Base-by-base conservation (phyloP, 345 rosid genomes). In the Linum lewisii region DNA sequence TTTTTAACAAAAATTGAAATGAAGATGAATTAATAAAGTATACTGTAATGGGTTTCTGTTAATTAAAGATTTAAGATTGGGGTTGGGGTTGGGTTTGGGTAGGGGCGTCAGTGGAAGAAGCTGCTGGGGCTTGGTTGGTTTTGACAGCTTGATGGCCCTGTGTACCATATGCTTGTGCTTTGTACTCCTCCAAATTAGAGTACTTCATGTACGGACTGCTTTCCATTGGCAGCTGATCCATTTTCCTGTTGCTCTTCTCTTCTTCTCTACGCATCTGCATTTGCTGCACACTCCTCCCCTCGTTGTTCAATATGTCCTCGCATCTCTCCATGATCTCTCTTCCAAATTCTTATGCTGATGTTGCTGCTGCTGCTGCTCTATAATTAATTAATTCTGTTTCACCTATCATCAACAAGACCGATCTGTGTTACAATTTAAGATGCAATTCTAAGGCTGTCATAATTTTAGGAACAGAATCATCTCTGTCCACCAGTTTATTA, bases 71-170 rank as follows among this genome's bases (percentile, higher is more conserved):
- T n/a, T n/a, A n/a, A n/a, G 32, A 26, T 38, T 9, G 45, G 45
- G 45, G 14, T 38, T 38, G 10, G 13, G 37, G 22, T 10, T 84
- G 76, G 7, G 84, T 45, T 44, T 63, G 75, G 0, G 88, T 78
- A 21, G 86, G 84, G 32, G 80, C 84, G 15, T 73, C 84, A n/a
- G 83, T 81, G 32, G 32, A 26, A 61, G 32, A 26, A 61, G 69
- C 50, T 6, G 84, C 80, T 0, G 78, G 77, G 4, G 74, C 72
- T 38, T 70, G 85, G 58, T 73, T 63, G 49, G 63, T 73, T 59
- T 75, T 69, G 57, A 81, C 80, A 24, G 67, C 54, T 19, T 63
- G 75, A 66, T 82, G 87, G 24, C 82, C 87, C 4, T 75, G 54
- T n/a, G 80, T 75, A 49, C 85, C 90, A 47, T 76, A 76, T 11